Evolutionary conservation across 2,329 filamentous ascomycete genomes (phyloP).

Genomic region (Lachnellula subtilissima): DNA sequence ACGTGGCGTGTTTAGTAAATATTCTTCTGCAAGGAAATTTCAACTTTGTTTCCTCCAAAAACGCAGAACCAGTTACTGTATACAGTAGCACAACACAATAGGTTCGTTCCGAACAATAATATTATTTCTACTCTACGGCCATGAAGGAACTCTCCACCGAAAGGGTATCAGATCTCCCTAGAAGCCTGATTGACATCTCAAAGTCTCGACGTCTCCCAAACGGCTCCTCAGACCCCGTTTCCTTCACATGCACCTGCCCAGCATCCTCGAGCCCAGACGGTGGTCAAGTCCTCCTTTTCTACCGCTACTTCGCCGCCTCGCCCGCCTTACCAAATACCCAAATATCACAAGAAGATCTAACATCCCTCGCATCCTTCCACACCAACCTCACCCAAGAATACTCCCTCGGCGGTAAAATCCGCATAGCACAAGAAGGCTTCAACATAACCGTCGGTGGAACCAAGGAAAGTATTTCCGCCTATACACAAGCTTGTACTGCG

Average conservation of each 20-base stretch:
- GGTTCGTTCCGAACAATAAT: no score
- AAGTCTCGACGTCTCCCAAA: conserved; percentile 12
- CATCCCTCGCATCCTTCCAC: conserved; percentile 24
- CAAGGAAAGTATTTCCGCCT: conserved; percentile 15
- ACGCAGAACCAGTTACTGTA: no score
- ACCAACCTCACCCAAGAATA: conserved; percentile 11
- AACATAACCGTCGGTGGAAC: conserved; percentile 32
- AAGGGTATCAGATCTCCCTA: neutral
- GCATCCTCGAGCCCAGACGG: conserved; percentile 8
- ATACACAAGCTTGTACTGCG: conserved; percentile 24
- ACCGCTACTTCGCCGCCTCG: conserved; percentile 29
- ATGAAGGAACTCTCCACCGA: neutral
- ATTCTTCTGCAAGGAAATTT: no score
- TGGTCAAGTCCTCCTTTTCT: conserved; percentile 31
- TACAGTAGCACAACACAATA: no score
- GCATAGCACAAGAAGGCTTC: conserved; percentile 30
- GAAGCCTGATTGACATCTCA: neutral
- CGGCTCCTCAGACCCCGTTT: conserved; percentile 28
- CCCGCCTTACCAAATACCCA: conserved; percentile 18
- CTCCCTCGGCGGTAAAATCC: conserved; percentile 28
- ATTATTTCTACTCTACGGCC: neutral
- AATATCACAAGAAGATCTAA: conserved; percentile 5
- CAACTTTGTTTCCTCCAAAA: no score
- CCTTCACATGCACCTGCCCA: conserved; percentile 30
- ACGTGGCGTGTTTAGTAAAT: no score